These are phyloP conservation scores for Cytidiella melzeri DNA, from an alignment of 768 basidiomycete genomes.

Conservation along the genomic window DNA sequence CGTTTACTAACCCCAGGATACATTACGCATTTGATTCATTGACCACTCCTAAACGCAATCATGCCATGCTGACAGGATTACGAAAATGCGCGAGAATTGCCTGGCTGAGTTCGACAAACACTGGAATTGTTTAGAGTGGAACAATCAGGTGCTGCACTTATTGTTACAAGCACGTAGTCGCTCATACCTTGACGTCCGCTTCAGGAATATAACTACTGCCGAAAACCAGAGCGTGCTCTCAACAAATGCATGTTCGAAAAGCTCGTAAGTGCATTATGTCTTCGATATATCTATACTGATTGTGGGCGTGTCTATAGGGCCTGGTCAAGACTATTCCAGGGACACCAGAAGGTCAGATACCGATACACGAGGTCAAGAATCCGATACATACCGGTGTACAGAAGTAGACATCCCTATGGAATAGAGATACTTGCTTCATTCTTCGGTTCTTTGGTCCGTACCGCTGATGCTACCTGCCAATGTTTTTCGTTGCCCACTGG, in stretches of 20 bases:
- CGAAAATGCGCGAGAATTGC: conserved; percentile 91
- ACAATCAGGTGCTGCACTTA: conserved; percentile 75
- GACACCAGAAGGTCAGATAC: conserved; percentile 70
- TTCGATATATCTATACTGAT: not conserved
- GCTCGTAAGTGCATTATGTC: conserved; percentile 51
- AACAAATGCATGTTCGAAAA: conserved; percentile 97
- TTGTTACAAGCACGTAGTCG: not conserved
- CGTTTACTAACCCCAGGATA: too few relatives aligned
- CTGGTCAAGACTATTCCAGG: conserved; percentile 90
- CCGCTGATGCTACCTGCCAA: too few relatives aligned
- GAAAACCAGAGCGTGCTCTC: conserved; percentile 79
- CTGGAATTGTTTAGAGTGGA: conserved; percentile 90
- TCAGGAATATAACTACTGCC: conserved; percentile 86
- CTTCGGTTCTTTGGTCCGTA: too few relatives aligned
- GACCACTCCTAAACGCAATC: not conserved
- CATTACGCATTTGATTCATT: not conserved
- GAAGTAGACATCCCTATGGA: conserved; percentile 44
- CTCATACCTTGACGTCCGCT: not conserved
- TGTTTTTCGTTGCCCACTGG: too few relatives aligned
- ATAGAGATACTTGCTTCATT: conserved; percentile 7
- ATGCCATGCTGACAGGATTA: too few relatives aligned
- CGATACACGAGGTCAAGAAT: conserved; percentile 82
- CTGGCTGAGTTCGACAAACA: conserved; percentile 81
- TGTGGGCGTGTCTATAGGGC: conserved; percentile 57
- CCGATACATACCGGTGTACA: conserved; percentile 82